Base-by-base conservation (phyloP, 2,329 filamentous ascomycete species). In the Botrytis hyacinthi region DNA sequence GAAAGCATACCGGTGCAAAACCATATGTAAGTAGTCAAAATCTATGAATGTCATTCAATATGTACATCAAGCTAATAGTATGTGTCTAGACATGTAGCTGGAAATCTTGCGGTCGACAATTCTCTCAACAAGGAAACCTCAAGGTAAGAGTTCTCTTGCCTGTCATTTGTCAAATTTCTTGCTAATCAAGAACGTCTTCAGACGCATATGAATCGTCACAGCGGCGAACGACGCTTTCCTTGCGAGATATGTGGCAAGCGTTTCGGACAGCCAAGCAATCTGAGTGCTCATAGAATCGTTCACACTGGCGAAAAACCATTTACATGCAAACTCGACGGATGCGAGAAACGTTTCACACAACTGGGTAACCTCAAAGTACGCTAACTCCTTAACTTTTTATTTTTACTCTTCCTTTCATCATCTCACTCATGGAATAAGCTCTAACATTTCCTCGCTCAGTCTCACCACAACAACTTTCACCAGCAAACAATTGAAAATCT, bases 1-100 rank as follows among this genome's bases (percentile, higher is more conserved):
- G 95, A 76, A 91, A 92, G 7, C 96, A 99, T 82, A 97, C 93
- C 3, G 96, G 96, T 26, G 90, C 92, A 71, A 96, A 94, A 81
- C 95, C 95, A 74, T 98, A 95, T 81, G 92, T 97, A 85, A 86
- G 93, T 85, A 60, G n/a, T 37, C 40, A 68, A 5, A 54, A 18
- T 48, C 14, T 18, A 35, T n/a, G 22, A 32, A 29, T 12, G 5
- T 37, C 18, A n/a, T 63, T 12, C 8, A 10, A 22, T 22, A 46
- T 54, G 26, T 54, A n/a, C 26, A 12, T 1, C 26, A n/a, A n/a
- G 29, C 66, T 73, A 70, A 70, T n/a, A 7, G 20, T 29, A 16
- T 32, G 7, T 48, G 12, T 5, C 20, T 8, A 73, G 71, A 2
- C 20, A 32, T 72, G 70, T 44, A 40, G 26, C 44, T 68, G 48